Evolutionary conservation across 2,329 filamentous ascomycete genomes (phyloP), one percentile per base, ranked within the genome.

Genomic region (Coleophoma cylindrospora): DNA sequence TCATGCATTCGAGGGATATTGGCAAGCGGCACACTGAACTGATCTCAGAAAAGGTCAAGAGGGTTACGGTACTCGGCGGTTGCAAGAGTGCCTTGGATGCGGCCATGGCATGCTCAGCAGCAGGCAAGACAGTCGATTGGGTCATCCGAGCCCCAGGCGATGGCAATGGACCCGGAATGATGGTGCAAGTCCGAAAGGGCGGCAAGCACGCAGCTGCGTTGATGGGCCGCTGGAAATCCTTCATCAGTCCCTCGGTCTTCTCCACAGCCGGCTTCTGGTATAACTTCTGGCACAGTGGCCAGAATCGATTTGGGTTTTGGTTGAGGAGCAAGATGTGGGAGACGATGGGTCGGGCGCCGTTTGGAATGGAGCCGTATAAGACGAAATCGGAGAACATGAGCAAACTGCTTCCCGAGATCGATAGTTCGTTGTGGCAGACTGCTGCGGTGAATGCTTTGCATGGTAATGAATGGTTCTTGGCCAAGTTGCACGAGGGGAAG

Each of bases 51-150:
- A 54, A 52, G 19, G 22, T 49, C 14, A 11, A 48, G 3, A 19
- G 49, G 17, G 47, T 56, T 10, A 45, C 49, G 4, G 51, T 56
- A 11, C 50, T 50, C 36, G 54, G 51, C 5, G 54, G 51, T 7
- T 50, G 49, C 40, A 54, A 54, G 36, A 54, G 49, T 3, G 51
- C 49, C 4, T 32, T 50, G 11, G 54, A 56, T 45, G 44, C 54
- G 13, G 44, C 52, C 13, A 51, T 44, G 17, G 43, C 49, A 12
- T 52, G 47, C 27, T 38, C 50, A 11, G 19, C 38, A 33, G 43
- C 48, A 13, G 51, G 53, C 3, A 55, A 55, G 41, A 47, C 45
- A n/a, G 49, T 54, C 11, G 51, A 54, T 21, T 56, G 54, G 54
- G 32, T 54, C 11, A 54, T 54, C 27, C 49, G 54, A 12, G 47